Percentiles rank a stretch among this genome's conserved stretches.
phyloP scores from a whole-genome alignment of 2,329 filamentous ascomycete genomes.

The Colletotrichum godetiae region DNA sequence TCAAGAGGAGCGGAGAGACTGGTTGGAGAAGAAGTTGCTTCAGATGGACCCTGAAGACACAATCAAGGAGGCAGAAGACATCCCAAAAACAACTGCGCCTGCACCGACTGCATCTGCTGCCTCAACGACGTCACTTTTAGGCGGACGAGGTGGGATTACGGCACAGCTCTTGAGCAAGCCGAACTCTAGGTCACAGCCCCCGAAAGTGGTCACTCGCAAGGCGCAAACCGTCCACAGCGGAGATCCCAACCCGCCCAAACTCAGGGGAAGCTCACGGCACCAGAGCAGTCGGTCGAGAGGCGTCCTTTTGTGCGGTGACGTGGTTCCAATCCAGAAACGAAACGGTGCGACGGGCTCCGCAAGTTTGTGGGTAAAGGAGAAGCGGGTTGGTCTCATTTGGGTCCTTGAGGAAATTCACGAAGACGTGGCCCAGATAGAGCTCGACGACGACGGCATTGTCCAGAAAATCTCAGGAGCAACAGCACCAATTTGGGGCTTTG shows the following conservation, averaged over 20 bases:
- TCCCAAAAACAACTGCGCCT: slow-evolving; percentile 49
- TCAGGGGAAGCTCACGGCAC: slow-evolving; percentile 69
- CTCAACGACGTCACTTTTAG: slow-evolving; percentile 68
- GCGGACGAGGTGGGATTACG: slow-evolving; percentile 81
- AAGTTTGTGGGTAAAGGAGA: slow-evolving; percentile 99
- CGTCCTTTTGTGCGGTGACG: slow-evolving; percentile 93
- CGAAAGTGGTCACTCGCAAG: slow-evolving; percentile 66
- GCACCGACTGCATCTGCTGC: slow-evolving; percentile 51
- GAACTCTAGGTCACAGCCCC: slow-evolving; percentile 66
- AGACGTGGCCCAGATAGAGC: slow-evolving; percentile 81
- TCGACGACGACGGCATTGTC: slow-evolving; percentile 83
- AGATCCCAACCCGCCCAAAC: slow-evolving; percentile 65
- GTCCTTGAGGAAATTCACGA: slow-evolving; percentile 98
- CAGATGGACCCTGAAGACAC: slow-evolving; percentile 65
- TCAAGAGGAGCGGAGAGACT: slow-evolving; percentile 86
- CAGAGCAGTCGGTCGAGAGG: slow-evolving; percentile 83
- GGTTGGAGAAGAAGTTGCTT: slow-evolving; percentile 87
- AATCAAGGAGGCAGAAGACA: slow-evolving; percentile 45
- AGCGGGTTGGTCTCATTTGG: slow-evolving; percentile 93
- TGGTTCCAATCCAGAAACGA: slow-evolving; percentile 97
- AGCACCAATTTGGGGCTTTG: slow-evolving; percentile 87
- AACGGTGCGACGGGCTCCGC: slow-evolving; percentile 93
- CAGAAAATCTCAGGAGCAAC: slow-evolving; percentile 78
- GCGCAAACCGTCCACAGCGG: slow-evolving; percentile 73
- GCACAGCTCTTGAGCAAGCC: slow-evolving; percentile 90